Evolutionary conservation across 306 rosid genomes (phyloP).

Genomic region (Rosa persica): DNA sequence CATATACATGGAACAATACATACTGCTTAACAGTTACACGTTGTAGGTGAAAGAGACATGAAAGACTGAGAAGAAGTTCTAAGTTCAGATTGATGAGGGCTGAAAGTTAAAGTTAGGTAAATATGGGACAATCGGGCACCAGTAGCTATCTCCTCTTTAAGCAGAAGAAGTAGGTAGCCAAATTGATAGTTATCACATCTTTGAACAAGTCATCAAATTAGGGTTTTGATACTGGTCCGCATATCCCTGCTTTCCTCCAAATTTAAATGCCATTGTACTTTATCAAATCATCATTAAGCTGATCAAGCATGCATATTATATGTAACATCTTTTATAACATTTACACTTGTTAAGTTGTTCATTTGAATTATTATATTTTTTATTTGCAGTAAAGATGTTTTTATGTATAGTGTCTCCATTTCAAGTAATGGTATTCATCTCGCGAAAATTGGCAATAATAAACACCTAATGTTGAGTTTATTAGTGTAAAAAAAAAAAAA

Average conservation of each 20-base stretch:
- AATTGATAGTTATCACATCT: neutral
- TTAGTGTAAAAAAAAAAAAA: no score
- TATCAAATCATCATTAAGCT: neutral
- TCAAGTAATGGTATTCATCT: no score
- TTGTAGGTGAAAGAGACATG: neutral
- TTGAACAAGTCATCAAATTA: conserved; percentile 8
- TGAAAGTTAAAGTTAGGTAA: neutral
- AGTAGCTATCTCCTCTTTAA: neutral
- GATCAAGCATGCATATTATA: no score
- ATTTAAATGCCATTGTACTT: neutral
- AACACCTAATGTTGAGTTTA: no score
- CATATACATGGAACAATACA: neutral
- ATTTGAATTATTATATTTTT: no score
- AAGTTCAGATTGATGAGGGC: neutral
- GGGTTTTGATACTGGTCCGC: neutral
- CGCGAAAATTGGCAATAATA: no score
- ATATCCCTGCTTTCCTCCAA: neutral
- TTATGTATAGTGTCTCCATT: no score
- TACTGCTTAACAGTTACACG: neutral
- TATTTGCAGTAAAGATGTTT: no score
- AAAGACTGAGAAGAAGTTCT: neutral
- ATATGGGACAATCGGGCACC: neutral
- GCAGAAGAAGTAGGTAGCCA: neutral
- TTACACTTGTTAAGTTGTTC: no score
- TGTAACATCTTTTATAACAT: no score